Evolutionary conservation across 2,329 filamentous ascomycete genomes (phyloP), one percentile per base, ranked within the genome.

Genomic region (Aspergillus sp.): DNA sequence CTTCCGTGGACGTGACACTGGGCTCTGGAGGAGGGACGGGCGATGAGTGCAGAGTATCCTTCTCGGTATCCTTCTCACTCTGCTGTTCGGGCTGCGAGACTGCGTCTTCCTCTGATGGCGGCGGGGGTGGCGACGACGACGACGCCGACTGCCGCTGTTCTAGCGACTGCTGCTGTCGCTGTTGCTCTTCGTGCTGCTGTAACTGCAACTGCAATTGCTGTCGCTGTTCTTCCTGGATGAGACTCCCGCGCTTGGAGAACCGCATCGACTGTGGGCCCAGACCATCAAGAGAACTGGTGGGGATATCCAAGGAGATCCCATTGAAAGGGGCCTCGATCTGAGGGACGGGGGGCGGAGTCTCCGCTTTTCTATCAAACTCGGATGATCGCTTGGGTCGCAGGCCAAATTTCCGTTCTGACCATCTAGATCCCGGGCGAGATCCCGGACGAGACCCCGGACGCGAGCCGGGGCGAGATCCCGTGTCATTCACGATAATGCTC

Each of bases 181-280:
- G 52, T 29, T 57, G 42, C 34, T 47, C 47, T 43, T 61, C 51
- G 14, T 57, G 51, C 43, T 64, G 55, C 17, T 62, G 52, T 36
- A 64, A 50, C 23, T 63, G 49, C 16, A 58, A 56, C 51, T 74
- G 75, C 51, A 77, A 49, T 29, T 54, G 57, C 16, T 60, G 59
- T 16, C 51, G 57, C 44, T 62, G 76, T 60, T 76, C 78, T 65
- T 78, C 80, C 29, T 77, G 79, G 56, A 86, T 67, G 67, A 86
- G 75, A 68, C 82, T 86, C 47, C 83, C 83, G 50, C 83, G 73
- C 51, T 80, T 82, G 11, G 82, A 84, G 60, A 86, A 86, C 43
- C 79, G 76, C 56, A 87, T 69, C 38, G 78, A 75, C 48, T 76
- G 74, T 34, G 76, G 68, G 14, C 73, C 74, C 50, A 86, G 66